Percentiles rank a stretch among this genome's conserved stretches.
Conservation (phyloP, 495 filamentous ascomycete genomes). For the Bacidia gigantensis region DNA sequence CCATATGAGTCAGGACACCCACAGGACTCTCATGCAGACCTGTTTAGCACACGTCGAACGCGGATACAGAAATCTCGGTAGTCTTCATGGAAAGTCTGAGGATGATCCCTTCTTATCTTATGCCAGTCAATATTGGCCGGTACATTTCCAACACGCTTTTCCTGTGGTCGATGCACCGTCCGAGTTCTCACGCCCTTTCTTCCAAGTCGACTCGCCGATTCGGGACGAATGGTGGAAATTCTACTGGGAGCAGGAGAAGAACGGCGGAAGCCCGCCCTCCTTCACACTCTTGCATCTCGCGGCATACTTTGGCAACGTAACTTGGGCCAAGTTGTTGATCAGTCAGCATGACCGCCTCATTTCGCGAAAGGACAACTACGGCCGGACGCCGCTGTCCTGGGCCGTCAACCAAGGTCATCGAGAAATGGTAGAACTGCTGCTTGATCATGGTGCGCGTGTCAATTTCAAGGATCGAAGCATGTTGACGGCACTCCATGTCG, state of each 20-base stretch:
- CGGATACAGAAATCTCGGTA: slow-evolving; percentile 9
- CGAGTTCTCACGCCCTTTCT: slow-evolving; percentile 21
- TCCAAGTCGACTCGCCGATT: slow-evolving; percentile 15
- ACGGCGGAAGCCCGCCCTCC: slow-evolving; percentile 14
- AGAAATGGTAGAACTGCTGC: slow-evolving; percentile 18
- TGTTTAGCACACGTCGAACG: slow-evolving; percentile 19
- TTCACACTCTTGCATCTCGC: slow-evolving; percentile 29
- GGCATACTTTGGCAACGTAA: slow-evolving; percentile 24
- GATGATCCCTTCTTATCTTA: slow-evolving; percentile 17
- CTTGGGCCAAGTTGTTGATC: slow-evolving; percentile 20
- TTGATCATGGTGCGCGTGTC: slow-evolving; percentile 21
- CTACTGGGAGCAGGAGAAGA: slow-evolving; percentile 22
- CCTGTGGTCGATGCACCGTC: slow-evolving; percentile 13
- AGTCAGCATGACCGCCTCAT: slow-evolving; percentile 15
- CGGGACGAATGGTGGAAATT: slow-evolving; percentile 21
- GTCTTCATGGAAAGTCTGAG: slow-evolving; percentile 1
- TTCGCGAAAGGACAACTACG: slow-evolving; percentile 14
- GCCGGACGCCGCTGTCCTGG: slow-evolving; percentile 18
- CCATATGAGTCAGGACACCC: slow-evolving; percentile 16
- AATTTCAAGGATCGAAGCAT: slow-evolving; percentile 21
- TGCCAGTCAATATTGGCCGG: slow-evolving; percentile 20
- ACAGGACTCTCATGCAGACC: slow-evolving; percentile 19
- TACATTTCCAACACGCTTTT: slow-evolving; percentile 16
- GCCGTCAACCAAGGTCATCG: slow-evolving; percentile 14
- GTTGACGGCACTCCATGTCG: slow-evolving; percentile 20